These are phyloP conservation scores for Hanseniaspora lindneri DNA, from an alignment of 805 yeast genomes.

Conservation along the genomic window DNA sequence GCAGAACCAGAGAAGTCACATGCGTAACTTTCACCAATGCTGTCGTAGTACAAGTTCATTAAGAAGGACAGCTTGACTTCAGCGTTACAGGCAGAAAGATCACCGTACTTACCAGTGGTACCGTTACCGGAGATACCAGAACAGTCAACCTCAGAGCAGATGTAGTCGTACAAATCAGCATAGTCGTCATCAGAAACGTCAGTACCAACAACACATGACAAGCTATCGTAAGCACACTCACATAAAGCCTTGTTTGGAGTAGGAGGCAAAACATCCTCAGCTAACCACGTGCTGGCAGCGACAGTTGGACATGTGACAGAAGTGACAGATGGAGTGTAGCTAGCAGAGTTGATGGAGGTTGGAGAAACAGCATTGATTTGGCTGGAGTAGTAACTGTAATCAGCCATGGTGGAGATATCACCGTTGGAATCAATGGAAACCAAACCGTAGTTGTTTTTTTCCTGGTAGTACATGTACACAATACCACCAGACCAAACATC, in stretches of 20 bases:
- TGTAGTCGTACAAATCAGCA: slow-evolving; percentile 42
- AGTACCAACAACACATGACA: slow-evolving; percentile 38
- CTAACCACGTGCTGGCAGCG: slow-evolving; percentile 44
- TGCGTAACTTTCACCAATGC: slow-evolving; percentile 37
- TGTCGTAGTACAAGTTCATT: slow-evolving; percentile 51
- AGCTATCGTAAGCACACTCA: slow-evolving; percentile 47
- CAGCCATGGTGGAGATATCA: slow-evolving; percentile 48
- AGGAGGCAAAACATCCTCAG: slow-evolving; percentile 62
- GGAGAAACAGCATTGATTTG: slow-evolving; percentile 48
- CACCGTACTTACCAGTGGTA: slow-evolving; percentile 55
- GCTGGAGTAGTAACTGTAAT: slow-evolving; percentile 50
- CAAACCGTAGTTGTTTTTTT: slow-evolving; percentile 63
- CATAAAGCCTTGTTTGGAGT: slow-evolving; percentile 58
- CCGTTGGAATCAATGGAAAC: slow-evolving; percentile 39
- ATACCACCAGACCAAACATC: slow-evolving; percentile 85
- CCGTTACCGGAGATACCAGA: slow-evolving; percentile 52
- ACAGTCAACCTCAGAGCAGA: slow-evolving; percentile 51
- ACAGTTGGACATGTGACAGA: slow-evolving; percentile 53
- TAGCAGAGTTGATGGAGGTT: slow-evolving; percentile 34
- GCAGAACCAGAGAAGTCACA: slow-evolving; percentile 67
- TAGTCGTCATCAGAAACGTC: slow-evolving; percentile 47
- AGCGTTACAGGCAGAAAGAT: slow-evolving; percentile 57
- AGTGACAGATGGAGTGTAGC: slow-evolving; percentile 33
- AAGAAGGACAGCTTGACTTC: slow-evolving; percentile 56
- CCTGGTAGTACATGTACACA: slow-evolving; percentile 75